Base-by-base conservation (phyloP, 345 rosid species). In the Eucalyptus cladocalyx region DNA sequence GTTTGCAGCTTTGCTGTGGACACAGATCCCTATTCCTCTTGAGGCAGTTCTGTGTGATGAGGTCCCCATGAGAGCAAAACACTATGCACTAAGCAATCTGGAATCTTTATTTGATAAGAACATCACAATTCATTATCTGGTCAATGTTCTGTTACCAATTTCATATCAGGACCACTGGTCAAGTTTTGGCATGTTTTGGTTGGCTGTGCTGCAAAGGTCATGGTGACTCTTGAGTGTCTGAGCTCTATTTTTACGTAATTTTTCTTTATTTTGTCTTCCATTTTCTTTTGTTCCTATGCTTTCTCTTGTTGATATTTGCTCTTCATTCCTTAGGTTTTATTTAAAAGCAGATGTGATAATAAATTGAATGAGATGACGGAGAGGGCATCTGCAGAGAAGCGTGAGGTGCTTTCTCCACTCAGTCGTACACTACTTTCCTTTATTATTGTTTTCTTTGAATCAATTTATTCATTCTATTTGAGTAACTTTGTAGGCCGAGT, bases 281-380 rank as follows among this genome's bases (percentile, higher is more conserved):
- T 60, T 56, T 87, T 72, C 37, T 53, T 72, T 49, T 28, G 86
- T 48, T 10, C 76, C 87, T 91, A 80, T 37, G 69, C 43, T 72
- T 87, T 13, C 43, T 54, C 89, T 53, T 12, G 9, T 89, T 90
- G 49, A 76, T 21, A 24, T 40, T 87, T 47, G 40, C 50, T 62
- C 54, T 69, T 54, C 87, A 56, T 88, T 80, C 87, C 62, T 88
- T 92, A 97, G 99, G 97, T 98, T 92, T 91, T 98, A 47, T 97
- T 95, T 91, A 98, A 94, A 93, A 98, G 98, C 92, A 96, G 99
- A 93, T 98, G 99, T 90, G 99, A 97, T 91, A 98, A 95, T 92
- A 95, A 96, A 91, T 92, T 97, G 89, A 97, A 98, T 93, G 99
- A 98, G 92, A 98, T 98, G 90, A 94, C 95, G 2, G 99, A 98